Conservation (phyloP, 129 eudicot species). For the Calendula officinalis region DNA sequence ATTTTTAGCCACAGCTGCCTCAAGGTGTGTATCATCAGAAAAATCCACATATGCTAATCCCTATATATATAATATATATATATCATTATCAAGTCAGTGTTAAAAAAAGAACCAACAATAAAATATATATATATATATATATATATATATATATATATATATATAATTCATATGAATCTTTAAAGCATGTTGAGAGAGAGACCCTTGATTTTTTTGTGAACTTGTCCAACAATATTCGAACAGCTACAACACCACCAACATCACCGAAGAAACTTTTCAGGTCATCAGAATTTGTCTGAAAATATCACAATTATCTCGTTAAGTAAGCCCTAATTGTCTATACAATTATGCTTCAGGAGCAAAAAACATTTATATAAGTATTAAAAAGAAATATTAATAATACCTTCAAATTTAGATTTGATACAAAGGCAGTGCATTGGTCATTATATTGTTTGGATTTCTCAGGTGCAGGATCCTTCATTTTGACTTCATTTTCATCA, state of each 20-base stretch:
- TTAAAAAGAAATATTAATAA: slow-evolving; percentile 4
- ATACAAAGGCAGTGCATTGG: slow-evolving; percentile 88
- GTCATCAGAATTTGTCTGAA: slow-evolving; percentile 69
- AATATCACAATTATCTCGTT: slow-evolving; percentile 8
- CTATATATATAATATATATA: slow-evolving; percentile 41
- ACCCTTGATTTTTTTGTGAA: slow-evolving; percentile 81
- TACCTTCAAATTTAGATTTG: slow-evolving; percentile 69
- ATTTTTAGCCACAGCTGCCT: slow-evolving; percentile 77
- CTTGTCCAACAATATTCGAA: slow-evolving; percentile 72
- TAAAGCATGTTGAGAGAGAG: background rate
- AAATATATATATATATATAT: background rate
- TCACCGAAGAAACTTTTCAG: slow-evolving; percentile 70
- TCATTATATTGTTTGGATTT: slow-evolving; percentile 52
- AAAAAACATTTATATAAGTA: background rate
- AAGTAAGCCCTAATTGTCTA: slow-evolving; percentile 18
- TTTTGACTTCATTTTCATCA: slow-evolving; percentile 28
- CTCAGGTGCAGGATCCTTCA: slow-evolving; percentile 33
- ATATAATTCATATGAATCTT: background rate
- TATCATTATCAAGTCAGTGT: slow-evolving; percentile 4
- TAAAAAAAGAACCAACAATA: background rate
- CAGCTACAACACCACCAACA: slow-evolving; percentile 78
- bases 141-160: background rate
- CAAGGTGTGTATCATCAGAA: slow-evolving; percentile 71
- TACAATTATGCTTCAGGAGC: slow-evolving; percentile 1
- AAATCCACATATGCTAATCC: slow-evolving; percentile 97